Conservation (phyloP, 805 yeast species). For the Hanseniaspora valbyensis region DNA sequence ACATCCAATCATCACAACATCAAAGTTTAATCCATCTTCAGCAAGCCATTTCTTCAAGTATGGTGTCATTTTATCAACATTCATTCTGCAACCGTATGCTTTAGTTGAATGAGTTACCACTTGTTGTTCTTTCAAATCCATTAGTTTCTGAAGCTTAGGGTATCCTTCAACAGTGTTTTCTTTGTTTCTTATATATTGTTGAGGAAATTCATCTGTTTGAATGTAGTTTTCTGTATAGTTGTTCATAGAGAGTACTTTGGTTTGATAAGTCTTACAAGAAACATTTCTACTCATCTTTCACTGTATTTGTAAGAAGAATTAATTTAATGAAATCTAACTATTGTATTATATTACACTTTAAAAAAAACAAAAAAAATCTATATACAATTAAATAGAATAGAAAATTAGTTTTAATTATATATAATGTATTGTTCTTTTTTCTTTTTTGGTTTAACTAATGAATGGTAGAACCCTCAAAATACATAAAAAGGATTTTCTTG, state of each 20-base stretch:
- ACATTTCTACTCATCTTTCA: slow-evolving; percentile 6
- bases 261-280: not conserved
- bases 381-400: too few species aligned
- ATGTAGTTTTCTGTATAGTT: slow-evolving; percentile 65
- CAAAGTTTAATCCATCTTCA: slow-evolving; percentile 53
- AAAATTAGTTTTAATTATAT: too few species aligned
- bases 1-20: slow-evolving; percentile 87
- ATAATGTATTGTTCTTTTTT: too few species aligned
- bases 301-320: too few species aligned
- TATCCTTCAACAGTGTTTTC: slow-evolving; percentile 67
- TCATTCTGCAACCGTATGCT: slow-evolving; percentile 56
- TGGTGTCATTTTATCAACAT: slow-evolving; percentile 42
- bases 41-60: slow-evolving; percentile 52
- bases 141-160: slow-evolving; percentile 65
- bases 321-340: too few species aligned
- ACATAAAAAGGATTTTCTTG: too few species aligned
- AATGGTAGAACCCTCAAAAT: too few species aligned
- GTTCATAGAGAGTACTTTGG: slow-evolving; percentile 23
- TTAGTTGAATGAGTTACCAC: slow-evolving; percentile 40
- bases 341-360: too few species aligned
- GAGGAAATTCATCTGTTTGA: slow-evolving; percentile 53
- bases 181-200: slow-evolving; percentile 52
- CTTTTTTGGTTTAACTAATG: too few species aligned
- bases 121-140: slow-evolving; percentile 54
- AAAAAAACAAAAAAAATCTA: too few species aligned